These are phyloP conservation scores for Claviceps sp. DNA, from an alignment of 2,329 filamentous ascomycete genomes.

Conservation along the genomic window DNA sequence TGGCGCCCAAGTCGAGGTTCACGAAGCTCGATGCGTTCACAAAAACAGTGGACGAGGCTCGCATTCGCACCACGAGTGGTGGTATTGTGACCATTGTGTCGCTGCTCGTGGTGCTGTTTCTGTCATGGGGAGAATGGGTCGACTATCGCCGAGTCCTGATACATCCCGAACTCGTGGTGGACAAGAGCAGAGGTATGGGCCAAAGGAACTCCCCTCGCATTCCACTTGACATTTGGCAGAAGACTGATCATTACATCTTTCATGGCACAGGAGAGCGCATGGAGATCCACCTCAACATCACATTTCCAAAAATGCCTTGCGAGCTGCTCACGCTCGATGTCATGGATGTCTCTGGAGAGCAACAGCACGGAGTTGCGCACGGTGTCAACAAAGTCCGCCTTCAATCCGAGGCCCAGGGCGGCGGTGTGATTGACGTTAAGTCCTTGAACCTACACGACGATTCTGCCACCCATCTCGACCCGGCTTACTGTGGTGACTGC, in stretches of 20 bases:
- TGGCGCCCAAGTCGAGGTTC: conserved; percentile 88
- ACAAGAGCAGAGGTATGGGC: conserved; percentile 75
- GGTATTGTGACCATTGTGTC: conserved; percentile 90
- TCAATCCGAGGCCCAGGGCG: conserved; percentile 57
- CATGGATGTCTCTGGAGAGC: conserved; percentile 97
- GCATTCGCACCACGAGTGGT: conserved; percentile 87
- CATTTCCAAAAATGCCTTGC: conserved; percentile 86
- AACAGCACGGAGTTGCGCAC: conserved; percentile 87
- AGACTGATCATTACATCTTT: conserved; percentile 7
- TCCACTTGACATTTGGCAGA: no score
- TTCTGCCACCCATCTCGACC: conserved; percentile 65
- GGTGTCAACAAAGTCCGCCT: conserved; percentile 87
- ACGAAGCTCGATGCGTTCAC: conserved; percentile 96
- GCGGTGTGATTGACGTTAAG: conserved; percentile 58
- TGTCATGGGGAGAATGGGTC: conserved; percentile 90
- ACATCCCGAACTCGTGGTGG: conserved; percentile 85
- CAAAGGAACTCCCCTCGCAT: not conserved
- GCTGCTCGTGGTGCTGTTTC: conserved; percentile 73
- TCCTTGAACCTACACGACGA: conserved; percentile 54
- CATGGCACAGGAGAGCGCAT: conserved; percentile 70
- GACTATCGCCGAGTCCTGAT: conserved; percentile 82
- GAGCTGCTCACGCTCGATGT: conserved; percentile 94
- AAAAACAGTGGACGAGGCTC: conserved; percentile 96
- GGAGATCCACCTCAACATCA: conserved; percentile 97
- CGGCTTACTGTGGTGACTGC: conserved; percentile 84